Percentiles rank a stretch among this genome's conserved stretches.
phyloP scores from a whole-genome alignment of 2,329 filamentous ascomycete genomes.

The Sporothrix protearum region DNA sequence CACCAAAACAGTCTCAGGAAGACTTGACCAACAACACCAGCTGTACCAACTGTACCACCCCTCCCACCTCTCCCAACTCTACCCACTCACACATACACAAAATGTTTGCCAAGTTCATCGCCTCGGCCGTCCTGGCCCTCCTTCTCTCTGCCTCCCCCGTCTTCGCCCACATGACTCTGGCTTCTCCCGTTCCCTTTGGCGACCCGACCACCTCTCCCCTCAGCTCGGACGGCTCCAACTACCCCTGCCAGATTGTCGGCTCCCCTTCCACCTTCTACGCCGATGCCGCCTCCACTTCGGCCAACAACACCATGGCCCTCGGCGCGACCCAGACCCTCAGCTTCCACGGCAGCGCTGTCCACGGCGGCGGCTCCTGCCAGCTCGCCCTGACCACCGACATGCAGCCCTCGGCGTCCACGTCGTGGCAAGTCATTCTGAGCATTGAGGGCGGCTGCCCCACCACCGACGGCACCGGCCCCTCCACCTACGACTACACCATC shows the following conservation, averaged over 20 bases:
- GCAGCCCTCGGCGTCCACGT: conserved; percentile 29
- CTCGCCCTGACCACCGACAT: conserved; percentile 32
- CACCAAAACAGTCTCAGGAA: neutral
- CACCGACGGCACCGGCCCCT: conserved; percentile 29
- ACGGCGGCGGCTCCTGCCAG: conserved; percentile 36
- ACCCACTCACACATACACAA: neutral
- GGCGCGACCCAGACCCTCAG: conserved; percentile 29
- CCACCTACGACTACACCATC: conserved; percentile 32
- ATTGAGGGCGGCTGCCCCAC: conserved; percentile 36
- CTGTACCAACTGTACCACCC: no score
- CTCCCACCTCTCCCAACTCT: neutral
- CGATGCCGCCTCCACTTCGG: neutral
- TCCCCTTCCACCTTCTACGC: conserved; percentile 42
- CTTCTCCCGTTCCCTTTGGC: conserved; percentile 28
- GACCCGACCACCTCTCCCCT: conserved; percentile 28
- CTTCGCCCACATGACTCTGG: conserved; percentile 28
- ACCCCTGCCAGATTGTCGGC: conserved; percentile 36
- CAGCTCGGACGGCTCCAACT: conserved; percentile 27
- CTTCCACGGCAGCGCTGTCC: conserved; percentile 34
- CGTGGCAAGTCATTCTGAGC: conserved; percentile 35
- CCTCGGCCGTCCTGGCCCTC: conserved; percentile 18
- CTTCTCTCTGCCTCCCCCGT: conserved; percentile 17
- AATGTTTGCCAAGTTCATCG: conserved; percentile 2
- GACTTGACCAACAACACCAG: neutral
- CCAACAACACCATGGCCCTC: conserved; percentile 29